These are phyloP conservation scores for Apium graveolens DNA, from an alignment of 129 eudicot species.

Conservation along the genomic window DNA sequence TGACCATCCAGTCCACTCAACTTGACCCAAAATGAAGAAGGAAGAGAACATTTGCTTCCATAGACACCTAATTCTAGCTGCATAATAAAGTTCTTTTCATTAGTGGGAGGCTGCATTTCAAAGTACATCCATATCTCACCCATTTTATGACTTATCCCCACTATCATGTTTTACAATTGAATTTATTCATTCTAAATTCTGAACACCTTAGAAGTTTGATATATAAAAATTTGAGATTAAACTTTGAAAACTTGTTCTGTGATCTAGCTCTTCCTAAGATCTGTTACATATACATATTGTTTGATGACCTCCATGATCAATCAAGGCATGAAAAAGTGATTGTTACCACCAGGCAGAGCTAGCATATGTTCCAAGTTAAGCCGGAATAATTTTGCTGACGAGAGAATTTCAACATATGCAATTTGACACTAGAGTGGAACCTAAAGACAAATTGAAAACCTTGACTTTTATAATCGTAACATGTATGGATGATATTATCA, in stretches of 20 bases:
- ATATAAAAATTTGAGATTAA: slow-evolving; percentile 4
- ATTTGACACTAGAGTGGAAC: neutral
- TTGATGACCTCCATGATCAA: neutral
- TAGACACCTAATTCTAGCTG: slow-evolving; percentile 32
- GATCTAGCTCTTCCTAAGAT: neutral
- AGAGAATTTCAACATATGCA: neutral
- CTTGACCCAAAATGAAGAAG: slow-evolving; percentile 36
- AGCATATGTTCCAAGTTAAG: neutral
- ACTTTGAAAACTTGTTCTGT: neutral
- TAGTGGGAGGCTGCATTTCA: slow-evolving; percentile 37
- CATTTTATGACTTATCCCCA: slow-evolving; percentile 13
- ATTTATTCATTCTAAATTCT: neutral
- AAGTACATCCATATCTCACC: slow-evolving; percentile 37
- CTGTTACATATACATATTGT: neutral
- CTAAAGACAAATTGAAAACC: neutral
- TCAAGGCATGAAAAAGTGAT: neutral
- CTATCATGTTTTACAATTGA: neutral
- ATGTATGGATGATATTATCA: neutral
- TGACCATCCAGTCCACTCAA: slow-evolving; percentile 75
- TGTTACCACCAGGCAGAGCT: neutral
- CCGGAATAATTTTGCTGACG: neutral
- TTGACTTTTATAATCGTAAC: neutral
- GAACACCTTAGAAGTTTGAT: neutral
- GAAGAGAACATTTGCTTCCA: slow-evolving; percentile 47
- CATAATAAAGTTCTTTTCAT: slow-evolving; percentile 32